A percentile compares a stretch with the other conserved stretches of the same genome.
phyloP scores from a whole-genome alignment of 306 rosid genomes.

The Prunus mongolica region DNA sequence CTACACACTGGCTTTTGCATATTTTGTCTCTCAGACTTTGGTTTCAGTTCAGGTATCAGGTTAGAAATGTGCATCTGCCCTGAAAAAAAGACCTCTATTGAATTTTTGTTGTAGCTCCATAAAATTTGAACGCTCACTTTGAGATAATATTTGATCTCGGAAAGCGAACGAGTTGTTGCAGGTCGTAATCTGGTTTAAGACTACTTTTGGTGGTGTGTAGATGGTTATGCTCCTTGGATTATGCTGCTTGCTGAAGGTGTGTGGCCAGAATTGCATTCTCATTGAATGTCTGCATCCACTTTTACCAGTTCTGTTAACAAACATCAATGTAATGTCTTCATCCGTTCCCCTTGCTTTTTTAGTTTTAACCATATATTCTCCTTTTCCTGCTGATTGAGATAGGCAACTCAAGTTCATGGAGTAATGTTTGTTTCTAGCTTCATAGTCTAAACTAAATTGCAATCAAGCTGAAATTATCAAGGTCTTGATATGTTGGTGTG shows the following conservation, averaged over 20 bases:
- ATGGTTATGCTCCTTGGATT: constrained; percentile 7
- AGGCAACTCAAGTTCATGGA: not conserved
- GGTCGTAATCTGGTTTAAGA: not conserved
- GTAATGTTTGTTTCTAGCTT: not conserved
- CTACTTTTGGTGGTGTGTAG: constrained; percentile 5
- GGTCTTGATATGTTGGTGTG: not conserved
- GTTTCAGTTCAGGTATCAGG: not conserved
- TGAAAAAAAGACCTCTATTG: not conserved
- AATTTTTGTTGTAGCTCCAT: not conserved
- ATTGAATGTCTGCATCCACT: constrained; percentile 1
- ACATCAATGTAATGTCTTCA: not conserved
- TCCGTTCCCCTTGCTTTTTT: not conserved
- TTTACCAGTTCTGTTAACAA: not conserved
- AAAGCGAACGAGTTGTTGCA: not conserved
- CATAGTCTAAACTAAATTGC: not conserved
- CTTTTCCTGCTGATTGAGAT: not conserved
- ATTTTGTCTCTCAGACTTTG: not conserved
- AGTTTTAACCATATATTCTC: not conserved
- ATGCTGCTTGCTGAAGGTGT: constrained; percentile 1
- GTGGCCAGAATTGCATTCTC: constrained; percentile 9
- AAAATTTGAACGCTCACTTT: not conserved
- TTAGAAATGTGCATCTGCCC: not conserved
- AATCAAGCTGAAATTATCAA: not conserved
- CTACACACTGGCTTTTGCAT: not conserved
- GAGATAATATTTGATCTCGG: not conserved